These are phyloP conservation scores for Linnemannia elongata DNA, from an alignment of 192 early-diverging fungal genomes.

Conservation along the genomic window DNA sequence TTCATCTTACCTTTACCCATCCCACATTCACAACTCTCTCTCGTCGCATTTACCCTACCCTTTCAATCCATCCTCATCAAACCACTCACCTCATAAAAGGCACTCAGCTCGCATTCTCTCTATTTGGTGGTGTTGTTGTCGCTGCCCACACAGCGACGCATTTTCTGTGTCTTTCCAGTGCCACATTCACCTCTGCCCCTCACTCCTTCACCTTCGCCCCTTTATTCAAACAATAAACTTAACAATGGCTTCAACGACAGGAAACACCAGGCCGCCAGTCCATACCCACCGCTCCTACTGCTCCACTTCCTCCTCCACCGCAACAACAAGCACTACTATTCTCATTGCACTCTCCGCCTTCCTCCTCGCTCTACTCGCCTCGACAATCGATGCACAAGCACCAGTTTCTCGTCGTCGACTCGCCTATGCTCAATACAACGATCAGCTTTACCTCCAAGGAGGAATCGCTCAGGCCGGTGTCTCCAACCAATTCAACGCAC, in stretches of 20 bases:
- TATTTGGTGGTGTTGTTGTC: too few relatives aligned
- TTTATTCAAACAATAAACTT: too few relatives aligned
- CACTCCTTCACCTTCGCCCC: too few relatives aligned
- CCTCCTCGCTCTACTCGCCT: constrained; percentile 8
- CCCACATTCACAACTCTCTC: too few relatives aligned
- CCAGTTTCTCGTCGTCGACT: constrained; percentile 14
- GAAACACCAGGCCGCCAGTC: neutral
- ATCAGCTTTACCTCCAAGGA: constrained; percentile 39
- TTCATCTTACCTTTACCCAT: too few relatives aligned
- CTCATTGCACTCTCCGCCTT: neutral
- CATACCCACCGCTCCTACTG: neutral
- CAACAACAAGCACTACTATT: neutral
- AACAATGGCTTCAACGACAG: neutral
- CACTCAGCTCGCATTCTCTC: too few relatives aligned
- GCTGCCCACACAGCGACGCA: too few relatives aligned
- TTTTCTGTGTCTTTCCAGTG: too few relatives aligned
- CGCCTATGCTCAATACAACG: constrained; percentile 15
- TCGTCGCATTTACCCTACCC: too few relatives aligned
- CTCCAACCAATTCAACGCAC: constrained; percentile 7
- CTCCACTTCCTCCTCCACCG: neutral
- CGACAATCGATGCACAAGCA: neutral
- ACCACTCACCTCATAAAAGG: too few relatives aligned
- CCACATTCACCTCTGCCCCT: too few relatives aligned
- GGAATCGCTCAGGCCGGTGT: neutral
- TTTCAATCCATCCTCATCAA: too few relatives aligned